phyloP scores from a whole-genome alignment of 2,329 filamentous ascomycete species.

The Colletotrichum simmondsii region DNA sequence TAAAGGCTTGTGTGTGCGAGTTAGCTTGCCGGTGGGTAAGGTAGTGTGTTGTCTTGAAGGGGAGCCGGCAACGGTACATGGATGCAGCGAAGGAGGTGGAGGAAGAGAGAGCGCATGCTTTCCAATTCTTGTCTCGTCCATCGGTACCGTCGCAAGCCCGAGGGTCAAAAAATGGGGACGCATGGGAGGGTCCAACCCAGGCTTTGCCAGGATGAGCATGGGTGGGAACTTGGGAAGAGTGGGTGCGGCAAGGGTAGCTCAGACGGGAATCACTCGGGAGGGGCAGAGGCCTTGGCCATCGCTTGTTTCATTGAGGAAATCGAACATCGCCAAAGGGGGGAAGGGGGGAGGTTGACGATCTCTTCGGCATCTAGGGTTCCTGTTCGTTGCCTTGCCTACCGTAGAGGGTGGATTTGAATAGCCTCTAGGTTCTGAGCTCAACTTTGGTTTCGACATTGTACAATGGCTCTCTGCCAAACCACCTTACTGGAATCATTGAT shows the following conservation, averaged over 20 bases:
- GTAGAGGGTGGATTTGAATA: neutral
- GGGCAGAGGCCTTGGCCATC: constrained; percentile 25
- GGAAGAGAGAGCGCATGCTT: constrained; percentile 18
- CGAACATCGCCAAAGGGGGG: neutral
- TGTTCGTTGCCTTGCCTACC: neutral
- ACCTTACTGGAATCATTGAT: neutral
- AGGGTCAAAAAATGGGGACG: constrained; percentile 20
- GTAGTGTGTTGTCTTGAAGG: neutral
- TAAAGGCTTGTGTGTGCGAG: neutral
- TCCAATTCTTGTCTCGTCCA: constrained; percentile 18
- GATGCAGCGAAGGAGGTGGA: neutral
- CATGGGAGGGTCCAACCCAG: constrained; percentile 9
- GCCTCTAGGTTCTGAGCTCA: neutral
- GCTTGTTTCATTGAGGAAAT: constrained; percentile 31
- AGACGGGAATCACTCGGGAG: constrained; percentile 28
- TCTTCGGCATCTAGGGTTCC: constrained; percentile 2
- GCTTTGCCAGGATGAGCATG: constrained; percentile 15
- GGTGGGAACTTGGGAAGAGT: constrained; percentile 1
- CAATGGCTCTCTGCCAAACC: neutral
- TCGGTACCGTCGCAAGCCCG: constrained; percentile 32
- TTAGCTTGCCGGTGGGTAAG: neutral
- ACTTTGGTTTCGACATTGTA: neutral
- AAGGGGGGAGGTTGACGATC: neutral
- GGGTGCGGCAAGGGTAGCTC: constrained; percentile 32
- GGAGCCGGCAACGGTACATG: neutral